Evolutionary conservation across 2,329 filamentous ascomycete species (phyloP), one percentile per base, ranked within the genome.

Genomic region (Alternaria arborescens): DNA sequence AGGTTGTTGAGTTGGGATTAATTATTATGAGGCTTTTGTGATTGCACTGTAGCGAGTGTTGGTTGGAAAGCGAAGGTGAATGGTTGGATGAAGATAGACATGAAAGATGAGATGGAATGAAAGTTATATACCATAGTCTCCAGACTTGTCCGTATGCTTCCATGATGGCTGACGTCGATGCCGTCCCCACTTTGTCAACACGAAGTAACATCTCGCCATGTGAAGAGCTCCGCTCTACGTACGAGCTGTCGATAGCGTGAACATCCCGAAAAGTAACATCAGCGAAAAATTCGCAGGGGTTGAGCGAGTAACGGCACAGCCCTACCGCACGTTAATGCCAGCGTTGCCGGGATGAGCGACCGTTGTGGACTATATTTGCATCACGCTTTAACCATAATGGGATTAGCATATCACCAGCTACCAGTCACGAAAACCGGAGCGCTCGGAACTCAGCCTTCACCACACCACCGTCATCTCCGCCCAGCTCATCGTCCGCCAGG

Each of bases 161-260:
- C 52, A 68, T 52, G 52, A 66, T 59, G 46, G 68, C 68, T 74
- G 69, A 72, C 68, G 62, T 68, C 66, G 66, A 54, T 53, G 66
- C 64, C 58, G 66, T 63, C 60, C 63, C 61, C 57, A 60, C 65
- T 74, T 67, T 61, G 69, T 68, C 66, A 70, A 64, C 66, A 61
- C 67, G 67, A 69, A 64, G 70, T 72, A 59, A 65, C 67, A 67
- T 63, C 62, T 68, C 61, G 68, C 69, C 65, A 70, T 67, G 53
- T 30, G 50, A 56, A 60, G 32, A 26, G 53, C 36, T 40, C 32
- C 65, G 55, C 62, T 67, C 64, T 38, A 52, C 32, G 55, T 64
- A 70, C 61, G 67, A 72, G 68, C 65, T 63, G 62, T 75, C 73
- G 67, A 76, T 77, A 76, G 73, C 59, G 72, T 62, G 60, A 55